Base-by-base conservation (phyloP, 2,329 filamentous ascomycete species). In the Emydomyces testavorans region DNA sequence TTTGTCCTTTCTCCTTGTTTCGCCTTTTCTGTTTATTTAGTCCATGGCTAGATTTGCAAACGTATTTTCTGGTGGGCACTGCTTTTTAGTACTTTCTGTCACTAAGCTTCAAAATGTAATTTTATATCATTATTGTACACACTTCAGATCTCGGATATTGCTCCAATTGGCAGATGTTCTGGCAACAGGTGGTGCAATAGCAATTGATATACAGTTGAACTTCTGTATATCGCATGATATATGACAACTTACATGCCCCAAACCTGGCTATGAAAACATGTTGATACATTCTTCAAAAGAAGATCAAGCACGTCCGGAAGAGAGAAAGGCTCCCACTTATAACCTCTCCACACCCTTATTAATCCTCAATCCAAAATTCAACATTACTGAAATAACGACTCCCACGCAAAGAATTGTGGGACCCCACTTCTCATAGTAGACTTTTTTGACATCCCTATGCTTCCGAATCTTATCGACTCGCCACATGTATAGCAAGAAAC, bases 361-460 rank as follows among this genome's bases (percentile, higher is more conserved):
- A n/a, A 86, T 75, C 53, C 90, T 79, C 58, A 87, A 81, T 3
- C 69, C 83, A 71, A 94, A 93, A 64, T 92, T 94, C 21, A 93
- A 62, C 3, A 75, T 70, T 8, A 95, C 79, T 2, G 88, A 85
- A 0, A 75, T 68, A 35, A 95, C 76, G 46, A 96, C 65, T 2
- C 84, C 77, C 6, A 74, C 59, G 57, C 88, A 94, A 26, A 98
- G 73, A 18, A 80, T 68, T 3, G 76, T 88, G 0, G 92, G 90
- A 0, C 92, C 92, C 74, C 81, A 84, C 56, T 79, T 82, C 64
- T 98, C 92, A 64, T 96, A 92, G 66, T 92, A 98, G 2, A 70
- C 63, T 15, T 65, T 63, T 57, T 80, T 83, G 34, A 90, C 87
- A n/a, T 84, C 86, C 53, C 81, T 80, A 45, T 90, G 76, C 57